phyloP scores from a whole-genome alignment of 108 stramenopile species.

The Cyclotella atomus region DNA sequence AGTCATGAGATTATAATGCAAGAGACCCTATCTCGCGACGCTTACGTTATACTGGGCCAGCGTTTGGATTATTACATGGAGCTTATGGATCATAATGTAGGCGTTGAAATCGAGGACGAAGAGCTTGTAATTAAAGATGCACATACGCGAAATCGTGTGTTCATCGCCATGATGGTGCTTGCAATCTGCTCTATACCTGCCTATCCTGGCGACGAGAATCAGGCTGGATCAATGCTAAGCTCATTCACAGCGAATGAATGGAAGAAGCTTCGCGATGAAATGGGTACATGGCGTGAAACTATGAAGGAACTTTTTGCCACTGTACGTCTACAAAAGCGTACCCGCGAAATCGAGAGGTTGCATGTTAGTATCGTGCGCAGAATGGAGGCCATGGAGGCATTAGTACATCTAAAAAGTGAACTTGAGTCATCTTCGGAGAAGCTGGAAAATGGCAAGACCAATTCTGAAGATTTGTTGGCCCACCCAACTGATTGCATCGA shows the following conservation, averaged over 20 bases:
- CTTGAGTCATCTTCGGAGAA: neutral
- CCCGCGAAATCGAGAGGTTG: neutral
- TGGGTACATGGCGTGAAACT: neutral
- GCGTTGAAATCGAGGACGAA: neutral
- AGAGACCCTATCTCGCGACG: neutral
- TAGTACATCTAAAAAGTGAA: slow-evolving; percentile 15
- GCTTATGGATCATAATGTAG: neutral
- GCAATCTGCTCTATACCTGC: slow-evolving; percentile 13
- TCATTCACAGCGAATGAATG: slow-evolving; percentile 7
- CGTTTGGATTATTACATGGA: slow-evolving; percentile 23
- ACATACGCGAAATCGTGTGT: slow-evolving; percentile 12
- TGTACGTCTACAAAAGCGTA: neutral
- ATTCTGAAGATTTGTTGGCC: neutral
- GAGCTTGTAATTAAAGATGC: slow-evolving; percentile 7
- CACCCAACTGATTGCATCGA: neutral
- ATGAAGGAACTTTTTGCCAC: neutral
- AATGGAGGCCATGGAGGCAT: slow-evolving; percentile 25
- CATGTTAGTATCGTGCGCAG: slow-evolving; percentile 7
- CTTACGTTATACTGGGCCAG: slow-evolving; percentile 2
- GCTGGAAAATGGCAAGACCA: neutral
- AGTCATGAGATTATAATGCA: slow-evolving; percentile 32
- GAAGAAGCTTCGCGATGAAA: slow-evolving; percentile 1
- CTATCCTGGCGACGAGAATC: slow-evolving; percentile 5
- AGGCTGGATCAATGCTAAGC: neutral
- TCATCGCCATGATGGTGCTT: slow-evolving; percentile 24